Conservation (phyloP, 2,329 filamentous ascomycete genomes). For the Trichoderma brevicompactum region DNA sequence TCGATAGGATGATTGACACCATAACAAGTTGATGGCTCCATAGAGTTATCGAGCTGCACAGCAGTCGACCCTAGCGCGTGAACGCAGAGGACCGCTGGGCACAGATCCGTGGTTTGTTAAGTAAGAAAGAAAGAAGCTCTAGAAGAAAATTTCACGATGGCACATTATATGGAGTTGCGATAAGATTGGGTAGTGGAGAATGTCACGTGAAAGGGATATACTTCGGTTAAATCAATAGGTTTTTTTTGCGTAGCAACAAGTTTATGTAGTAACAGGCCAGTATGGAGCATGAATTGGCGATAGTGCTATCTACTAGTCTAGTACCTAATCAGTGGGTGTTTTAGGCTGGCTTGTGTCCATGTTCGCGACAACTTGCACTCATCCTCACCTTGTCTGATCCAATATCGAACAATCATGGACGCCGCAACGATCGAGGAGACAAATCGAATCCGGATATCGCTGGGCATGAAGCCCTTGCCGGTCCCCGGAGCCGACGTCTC, state of each 20-base stretch:
- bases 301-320: background rate
- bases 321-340: background rate
- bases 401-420: conserved; percentile 51
- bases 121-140: conserved; percentile 42
- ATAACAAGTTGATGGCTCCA: conserved; percentile 76
- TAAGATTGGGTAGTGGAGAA: conserved; percentile 20
- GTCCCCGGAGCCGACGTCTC: conserved; percentile 67
- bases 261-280: background rate
- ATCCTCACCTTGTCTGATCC: background rate
- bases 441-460: conserved; percentile 85
- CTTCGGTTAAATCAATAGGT: conserved; percentile 5
- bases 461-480: conserved; percentile 88
- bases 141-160: conserved; percentile 45
- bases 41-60: conserved; percentile 82
- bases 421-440: conserved; percentile 86
- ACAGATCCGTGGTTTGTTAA: conserved; percentile 74
- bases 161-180: conserved; percentile 21
- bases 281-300: background rate
- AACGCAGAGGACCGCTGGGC: conserved; percentile 73
- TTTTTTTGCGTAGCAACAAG: background rate
- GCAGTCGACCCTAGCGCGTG: conserved; percentile 69
- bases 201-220: conserved; percentile 19
- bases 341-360: background rate
- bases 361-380: background rate
- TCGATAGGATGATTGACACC: conserved; percentile 92